A percentile compares a stretch with the other conserved stretches of the same genome.
phyloP scores from a whole-genome alignment of 2,329 filamentous ascomycete genomes.

The Dryadomyces quercus-mongolicae region DNA sequence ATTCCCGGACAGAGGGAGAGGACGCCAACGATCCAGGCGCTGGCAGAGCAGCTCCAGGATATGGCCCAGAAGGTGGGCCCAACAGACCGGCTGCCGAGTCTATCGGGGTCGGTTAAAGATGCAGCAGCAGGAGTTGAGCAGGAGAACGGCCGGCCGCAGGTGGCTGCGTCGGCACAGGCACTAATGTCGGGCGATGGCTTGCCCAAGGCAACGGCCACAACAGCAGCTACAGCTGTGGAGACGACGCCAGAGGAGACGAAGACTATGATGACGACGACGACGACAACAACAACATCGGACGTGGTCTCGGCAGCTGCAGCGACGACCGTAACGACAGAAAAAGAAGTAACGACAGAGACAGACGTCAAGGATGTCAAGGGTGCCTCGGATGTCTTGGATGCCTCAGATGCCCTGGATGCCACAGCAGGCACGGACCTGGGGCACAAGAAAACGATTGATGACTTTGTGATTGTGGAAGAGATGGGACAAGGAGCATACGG shows the following conservation, averaged over 20 bases:
- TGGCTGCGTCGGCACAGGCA: not conserved
- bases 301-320: not conserved
- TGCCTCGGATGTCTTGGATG: too few species aligned
- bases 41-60: slow-evolving; percentile 46
- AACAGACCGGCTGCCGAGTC: not conserved
- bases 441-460: slow-evolving; percentile 72
- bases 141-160: not conserved
- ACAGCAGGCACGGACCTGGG: slow-evolving; percentile 1
- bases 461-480: slow-evolving; percentile 88
- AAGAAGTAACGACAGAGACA: too few species aligned
- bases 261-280: not conserved
- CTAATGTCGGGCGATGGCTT: not conserved
- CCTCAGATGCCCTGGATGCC: too few species aligned
- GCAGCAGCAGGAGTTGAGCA: not conserved
- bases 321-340: not conserved
- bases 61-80: slow-evolving; percentile 29
- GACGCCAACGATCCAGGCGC: slow-evolving; percentile 29
- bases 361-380: not conserved
- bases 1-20: slow-evolving; percentile 20
- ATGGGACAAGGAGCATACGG: slow-evolving; percentile 98
- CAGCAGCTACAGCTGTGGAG: not conserved
- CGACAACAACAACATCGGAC: not conserved
- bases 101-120: too few species aligned
- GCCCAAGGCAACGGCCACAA: not conserved
- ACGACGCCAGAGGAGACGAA: not conserved